These are phyloP conservation scores for Pyrenophora graminea DNA, from an alignment of 2,329 filamentous ascomycete species.

Conservation along the genomic window DNA sequence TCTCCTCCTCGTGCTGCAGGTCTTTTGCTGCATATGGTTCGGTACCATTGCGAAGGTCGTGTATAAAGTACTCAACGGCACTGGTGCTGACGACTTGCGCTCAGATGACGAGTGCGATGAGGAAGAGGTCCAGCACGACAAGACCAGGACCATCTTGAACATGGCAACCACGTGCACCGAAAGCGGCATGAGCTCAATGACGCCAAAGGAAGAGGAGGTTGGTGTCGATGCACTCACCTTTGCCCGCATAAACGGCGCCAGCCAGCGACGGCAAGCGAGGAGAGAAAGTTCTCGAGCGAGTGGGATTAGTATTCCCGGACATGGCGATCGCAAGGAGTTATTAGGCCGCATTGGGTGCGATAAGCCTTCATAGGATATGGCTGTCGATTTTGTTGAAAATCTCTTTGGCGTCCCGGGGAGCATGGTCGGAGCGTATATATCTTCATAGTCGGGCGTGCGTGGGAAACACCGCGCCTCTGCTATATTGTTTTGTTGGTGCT, in stretches of 20 bases:
- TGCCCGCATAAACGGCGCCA: constrained; percentile 50
- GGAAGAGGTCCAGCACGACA: constrained; percentile 54
- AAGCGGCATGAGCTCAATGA: constrained; percentile 30
- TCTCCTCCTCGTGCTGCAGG: constrained; percentile 76
- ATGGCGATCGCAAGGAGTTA: constrained; percentile 78
- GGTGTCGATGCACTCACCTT: constrained; percentile 73
- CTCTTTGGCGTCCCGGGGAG: constrained; percentile 15
- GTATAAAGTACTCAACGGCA: constrained; percentile 75
- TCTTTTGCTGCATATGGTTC: constrained; percentile 85
- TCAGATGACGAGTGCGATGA: constrained; percentile 83
- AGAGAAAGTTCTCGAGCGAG: constrained; percentile 56
- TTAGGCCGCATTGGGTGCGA: constrained; percentile 82
- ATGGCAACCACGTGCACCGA: constrained; percentile 37
- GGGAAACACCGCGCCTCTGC: neutral
- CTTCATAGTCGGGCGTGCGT: neutral
- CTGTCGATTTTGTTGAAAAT: neutral
- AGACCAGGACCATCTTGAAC: constrained; percentile 27
- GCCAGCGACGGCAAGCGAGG: constrained; percentile 56
- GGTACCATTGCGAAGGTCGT: constrained; percentile 84
- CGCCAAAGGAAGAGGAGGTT: constrained; percentile 72
- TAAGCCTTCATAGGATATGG: constrained; percentile 55
- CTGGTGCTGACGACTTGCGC: constrained; percentile 79
- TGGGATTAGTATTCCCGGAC: constrained; percentile 67
- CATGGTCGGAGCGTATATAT: neutral
- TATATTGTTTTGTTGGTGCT: neutral